These are phyloP conservation scores for Blastobotrys parvus DNA, from an alignment of 805 yeast genomes.

Conservation along the genomic window DNA sequence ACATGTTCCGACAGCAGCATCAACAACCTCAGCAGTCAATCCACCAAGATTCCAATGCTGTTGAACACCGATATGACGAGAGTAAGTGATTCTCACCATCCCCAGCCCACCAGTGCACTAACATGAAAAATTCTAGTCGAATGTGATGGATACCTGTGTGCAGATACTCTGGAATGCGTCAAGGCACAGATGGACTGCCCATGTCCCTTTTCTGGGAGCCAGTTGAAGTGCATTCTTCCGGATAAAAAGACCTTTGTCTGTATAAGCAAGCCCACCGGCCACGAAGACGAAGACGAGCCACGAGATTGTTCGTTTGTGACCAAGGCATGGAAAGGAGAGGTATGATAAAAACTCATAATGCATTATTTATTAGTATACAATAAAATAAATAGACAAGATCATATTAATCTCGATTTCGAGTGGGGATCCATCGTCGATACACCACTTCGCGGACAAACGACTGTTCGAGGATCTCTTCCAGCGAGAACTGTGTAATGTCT, in stretches of 20 bases:
- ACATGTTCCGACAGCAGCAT: slow-evolving; percentile 29
- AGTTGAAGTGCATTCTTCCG: slow-evolving; percentile 72
- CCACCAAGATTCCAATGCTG: slow-evolving; percentile 18
- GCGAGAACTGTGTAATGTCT: neutral
- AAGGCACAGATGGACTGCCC: slow-evolving; percentile 66
- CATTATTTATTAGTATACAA: slow-evolving; percentile 18
- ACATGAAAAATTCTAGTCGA: slow-evolving; percentile 7
- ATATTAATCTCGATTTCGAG: slow-evolving; percentile 62
- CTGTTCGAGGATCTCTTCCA: slow-evolving; percentile 29
- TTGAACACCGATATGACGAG: slow-evolving; percentile 18
- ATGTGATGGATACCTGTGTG: slow-evolving; percentile 69
- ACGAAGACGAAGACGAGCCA: slow-evolving; percentile 39
- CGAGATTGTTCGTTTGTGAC: slow-evolving; percentile 84
- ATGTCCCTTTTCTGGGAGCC: slow-evolving; percentile 82
- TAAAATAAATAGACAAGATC: slow-evolving; percentile 45
- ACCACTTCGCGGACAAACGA: slow-evolving; percentile 57
- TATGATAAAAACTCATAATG: slow-evolving; percentile 19
- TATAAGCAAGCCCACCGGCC: slow-evolving; percentile 68
- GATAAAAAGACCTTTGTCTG: slow-evolving; percentile 60
- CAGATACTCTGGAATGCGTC: slow-evolving; percentile 77
- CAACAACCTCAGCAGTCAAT: slow-evolving; percentile 22
- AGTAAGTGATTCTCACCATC: slow-evolving; percentile 10
- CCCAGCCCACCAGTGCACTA: neutral
- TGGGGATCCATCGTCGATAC: slow-evolving; percentile 79
- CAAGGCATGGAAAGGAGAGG: slow-evolving; percentile 56